A percentile compares a stretch with the other conserved stretches of the same genome.
Conservation (phyloP, 2,329 filamentous ascomycete genomes). For the Colletotrichum sp. region DNA sequence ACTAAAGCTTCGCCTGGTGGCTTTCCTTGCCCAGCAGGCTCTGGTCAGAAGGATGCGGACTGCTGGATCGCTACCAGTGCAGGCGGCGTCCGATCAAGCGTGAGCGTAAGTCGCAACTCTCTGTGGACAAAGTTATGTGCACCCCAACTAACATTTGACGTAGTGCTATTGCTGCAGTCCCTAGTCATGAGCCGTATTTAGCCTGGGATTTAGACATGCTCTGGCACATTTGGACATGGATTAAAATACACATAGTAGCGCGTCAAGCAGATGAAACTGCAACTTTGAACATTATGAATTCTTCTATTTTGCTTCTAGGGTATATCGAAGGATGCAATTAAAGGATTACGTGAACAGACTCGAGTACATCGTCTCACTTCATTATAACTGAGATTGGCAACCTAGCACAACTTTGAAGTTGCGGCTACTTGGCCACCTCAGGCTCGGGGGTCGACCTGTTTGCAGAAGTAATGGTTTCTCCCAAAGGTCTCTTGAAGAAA, state of each 20-base stretch:
- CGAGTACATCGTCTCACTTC: background rate
- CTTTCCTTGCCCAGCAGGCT: background rate
- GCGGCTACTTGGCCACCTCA: background rate
- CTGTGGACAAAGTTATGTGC: background rate
- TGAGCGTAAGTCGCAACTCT: background rate
- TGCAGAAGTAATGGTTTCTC: slow-evolving; percentile 4
- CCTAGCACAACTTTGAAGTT: background rate
- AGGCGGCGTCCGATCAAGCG: background rate
- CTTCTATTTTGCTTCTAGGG: slow-evolving; percentile 5
- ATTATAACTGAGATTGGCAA: background rate
- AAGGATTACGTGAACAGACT: background rate
- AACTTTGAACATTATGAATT: background rate
- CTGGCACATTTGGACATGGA: rapidly evolving
- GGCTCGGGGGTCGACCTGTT: background rate
- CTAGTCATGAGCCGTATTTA: background rate
- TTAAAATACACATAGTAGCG: background rate
- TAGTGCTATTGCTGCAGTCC: background rate
- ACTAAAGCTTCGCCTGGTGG: background rate
- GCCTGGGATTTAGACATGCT: background rate
- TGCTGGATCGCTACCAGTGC: background rate
- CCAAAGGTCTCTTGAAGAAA: slow-evolving; percentile 50
- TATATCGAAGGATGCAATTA: background rate
- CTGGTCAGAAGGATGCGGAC: background rate
- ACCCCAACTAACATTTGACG: background rate
- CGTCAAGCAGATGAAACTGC: background rate